Percentiles rank a stretch among this genome's conserved stretches.
Conservation (phyloP, 169 alveolate species). For the Cryptosporidium meleagridis region DNA sequence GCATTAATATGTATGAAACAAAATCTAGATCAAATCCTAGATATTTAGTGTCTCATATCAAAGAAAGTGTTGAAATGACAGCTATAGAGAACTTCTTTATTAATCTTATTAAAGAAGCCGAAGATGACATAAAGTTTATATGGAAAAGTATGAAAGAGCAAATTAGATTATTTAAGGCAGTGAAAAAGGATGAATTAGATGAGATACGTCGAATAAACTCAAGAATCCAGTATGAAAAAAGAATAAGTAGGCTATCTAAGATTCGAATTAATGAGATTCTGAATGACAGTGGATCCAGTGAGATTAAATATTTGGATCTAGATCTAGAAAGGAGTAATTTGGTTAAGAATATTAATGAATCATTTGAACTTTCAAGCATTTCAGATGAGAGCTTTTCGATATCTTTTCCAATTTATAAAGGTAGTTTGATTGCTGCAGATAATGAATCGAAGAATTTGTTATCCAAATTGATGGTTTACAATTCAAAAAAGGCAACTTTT, state of each 20-base stretch:
- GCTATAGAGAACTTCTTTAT: slow-evolving; percentile 48
- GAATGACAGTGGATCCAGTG: neutral
- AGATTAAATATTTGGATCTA: slow-evolving; percentile 6
- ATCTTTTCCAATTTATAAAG: slow-evolving; percentile 49
- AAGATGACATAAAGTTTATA: slow-evolving; percentile 47
- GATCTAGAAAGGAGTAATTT: slow-evolving; percentile 19
- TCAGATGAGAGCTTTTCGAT: slow-evolving; percentile 18
- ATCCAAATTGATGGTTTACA: slow-evolving; percentile 26
- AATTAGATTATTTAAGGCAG: neutral
- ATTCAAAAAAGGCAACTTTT: slow-evolving; percentile 27
- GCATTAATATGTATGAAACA: neutral
- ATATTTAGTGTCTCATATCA: slow-evolving; percentile 20
- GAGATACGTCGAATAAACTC: slow-evolving; percentile 22
- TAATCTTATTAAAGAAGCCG: slow-evolving; percentile 55
- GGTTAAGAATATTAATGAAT: slow-evolving; percentile 34
- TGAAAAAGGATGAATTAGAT: neutral
- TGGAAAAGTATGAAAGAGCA: slow-evolving; percentile 61
- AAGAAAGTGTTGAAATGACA: slow-evolving; percentile 26
- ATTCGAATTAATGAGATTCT: slow-evolving; percentile 17
- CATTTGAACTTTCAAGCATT: slow-evolving; percentile 10
- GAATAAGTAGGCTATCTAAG: slow-evolving; percentile 39
- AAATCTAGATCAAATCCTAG: slow-evolving; percentile 22
- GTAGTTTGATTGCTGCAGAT: slow-evolving; percentile 36
- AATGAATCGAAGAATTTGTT: slow-evolving; percentile 44
- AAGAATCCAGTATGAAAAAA: slow-evolving; percentile 13